phyloP scores from a whole-genome alignment of 768 basidiomycete genomes.

The Suillus hirtellus region DNA sequence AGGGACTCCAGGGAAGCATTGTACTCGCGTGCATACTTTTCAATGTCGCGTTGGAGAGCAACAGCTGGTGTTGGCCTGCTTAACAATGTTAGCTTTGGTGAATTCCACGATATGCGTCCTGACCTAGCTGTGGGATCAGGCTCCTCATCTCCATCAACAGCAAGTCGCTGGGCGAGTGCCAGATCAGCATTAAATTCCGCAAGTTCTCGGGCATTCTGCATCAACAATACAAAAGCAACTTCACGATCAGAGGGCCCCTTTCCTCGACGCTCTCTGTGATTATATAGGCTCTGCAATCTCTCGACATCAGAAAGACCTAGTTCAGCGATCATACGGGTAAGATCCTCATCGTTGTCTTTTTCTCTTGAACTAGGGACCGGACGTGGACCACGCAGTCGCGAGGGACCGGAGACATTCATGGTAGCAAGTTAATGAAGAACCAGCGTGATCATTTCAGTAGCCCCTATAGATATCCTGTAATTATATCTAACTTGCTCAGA shows the following conservation, averaged over 20 bases:
- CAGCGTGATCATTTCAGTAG: neutral
- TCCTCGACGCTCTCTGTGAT: conserved; percentile 9
- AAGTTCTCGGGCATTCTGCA: conserved; percentile 25
- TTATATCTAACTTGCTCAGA: no score
- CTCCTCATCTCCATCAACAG: neutral
- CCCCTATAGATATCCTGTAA: neutral
- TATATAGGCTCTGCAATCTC: conserved; percentile 17
- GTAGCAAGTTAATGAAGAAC: neutral
- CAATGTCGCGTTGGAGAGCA: no score
- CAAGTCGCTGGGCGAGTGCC: neutral
- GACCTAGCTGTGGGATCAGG: neutral
- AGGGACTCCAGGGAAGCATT: neutral
- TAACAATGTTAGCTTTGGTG: neutral
- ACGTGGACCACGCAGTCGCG: conserved; percentile 11
- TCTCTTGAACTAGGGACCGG: conserved; percentile 15
- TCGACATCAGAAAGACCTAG: conserved; percentile 23
- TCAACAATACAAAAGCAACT: conserved; percentile 23
- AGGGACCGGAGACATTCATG: conserved; percentile 30
- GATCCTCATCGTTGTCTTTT: conserved; percentile 27
- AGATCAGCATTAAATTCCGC: conserved; percentile 7
- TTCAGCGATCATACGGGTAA: conserved; percentile 20
- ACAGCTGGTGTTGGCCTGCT: neutral
- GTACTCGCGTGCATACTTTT: neutral
- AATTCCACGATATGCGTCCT: neutral
- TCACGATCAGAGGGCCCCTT: conserved; percentile 23